Conservation (phyloP, 2,329 filamentous ascomycete genomes). For the Cladosporium sphaerospermum region DNA sequence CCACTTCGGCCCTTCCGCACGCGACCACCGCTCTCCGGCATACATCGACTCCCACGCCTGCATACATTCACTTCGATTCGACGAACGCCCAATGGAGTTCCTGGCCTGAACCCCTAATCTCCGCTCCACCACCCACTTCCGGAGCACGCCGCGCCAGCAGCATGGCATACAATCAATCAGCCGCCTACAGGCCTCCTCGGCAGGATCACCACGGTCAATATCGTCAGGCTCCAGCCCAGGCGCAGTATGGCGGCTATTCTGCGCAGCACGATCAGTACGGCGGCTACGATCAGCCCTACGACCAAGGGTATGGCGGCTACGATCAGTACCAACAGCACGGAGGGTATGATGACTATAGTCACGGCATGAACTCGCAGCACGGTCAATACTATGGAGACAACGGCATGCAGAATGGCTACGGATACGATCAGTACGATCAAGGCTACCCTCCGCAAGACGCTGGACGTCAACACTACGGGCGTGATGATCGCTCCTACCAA, state of each 20-base stretch:
- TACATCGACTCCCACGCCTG: too few species aligned
- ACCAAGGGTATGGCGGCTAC: slow-evolving; percentile 14
- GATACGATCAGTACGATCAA: slow-evolving; percentile 7
- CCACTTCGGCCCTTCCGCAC: too few species aligned
- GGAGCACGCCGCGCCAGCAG: not conserved
- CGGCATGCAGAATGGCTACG: not conserved
- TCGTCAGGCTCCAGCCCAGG: slow-evolving; percentile 9
- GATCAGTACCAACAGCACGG: not conserved
- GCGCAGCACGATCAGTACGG: slow-evolving; percentile 15
- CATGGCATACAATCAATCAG: slow-evolving; percentile 23
- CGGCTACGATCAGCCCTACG: slow-evolving; percentile 14
- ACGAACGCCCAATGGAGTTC: too few species aligned
- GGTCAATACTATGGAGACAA: not conserved
- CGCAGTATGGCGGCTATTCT: slow-evolving; percentile 15
- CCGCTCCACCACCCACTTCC: not conserved
- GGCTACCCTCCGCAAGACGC: slow-evolving; percentile 12
- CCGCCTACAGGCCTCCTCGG: slow-evolving; percentile 19
- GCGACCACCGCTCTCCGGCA: too few species aligned
- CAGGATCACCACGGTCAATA: slow-evolving; percentile 14
- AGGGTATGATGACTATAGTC: not conserved
- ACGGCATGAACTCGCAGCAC: slow-evolving; percentile 1
- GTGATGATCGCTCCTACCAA: slow-evolving; percentile 3
- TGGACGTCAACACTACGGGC: slow-evolving; percentile 2
- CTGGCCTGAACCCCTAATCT: too few species aligned
- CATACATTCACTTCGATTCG: too few species aligned